Conservation (phyloP, 2,329 filamentous ascomycete genomes). For the Lojkania enalia region DNA sequence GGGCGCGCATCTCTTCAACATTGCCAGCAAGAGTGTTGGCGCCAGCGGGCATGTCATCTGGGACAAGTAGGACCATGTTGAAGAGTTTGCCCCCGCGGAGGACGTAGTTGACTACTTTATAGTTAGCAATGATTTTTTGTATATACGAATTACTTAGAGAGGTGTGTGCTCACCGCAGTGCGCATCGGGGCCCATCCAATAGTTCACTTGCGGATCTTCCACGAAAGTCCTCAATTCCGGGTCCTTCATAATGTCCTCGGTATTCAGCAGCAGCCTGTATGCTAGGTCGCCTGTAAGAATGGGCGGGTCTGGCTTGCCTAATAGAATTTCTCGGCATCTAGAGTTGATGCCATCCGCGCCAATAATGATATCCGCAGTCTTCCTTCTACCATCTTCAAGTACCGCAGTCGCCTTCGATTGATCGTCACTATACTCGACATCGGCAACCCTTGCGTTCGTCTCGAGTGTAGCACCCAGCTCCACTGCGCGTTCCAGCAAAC, state of each 20-base stretch:
- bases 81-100: constrained; percentile 53
- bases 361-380: constrained; percentile 51
- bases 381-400: constrained; percentile 43
- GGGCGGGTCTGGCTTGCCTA: constrained; percentile 52
- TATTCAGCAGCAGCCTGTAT: constrained; percentile 54
- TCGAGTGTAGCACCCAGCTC: constrained; percentile 55
- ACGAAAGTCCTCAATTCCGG: constrained; percentile 52
- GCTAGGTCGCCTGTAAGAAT: constrained; percentile 56
- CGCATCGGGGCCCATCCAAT: constrained; percentile 57
- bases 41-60: constrained; percentile 54
- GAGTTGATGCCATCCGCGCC: constrained; percentile 56
- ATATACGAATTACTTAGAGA: too few species aligned
- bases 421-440: constrained; percentile 44
- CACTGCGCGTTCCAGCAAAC: constrained; percentile 51
- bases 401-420: constrained; percentile 47
- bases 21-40: constrained; percentile 53
- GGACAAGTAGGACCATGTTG: constrained; percentile 57
- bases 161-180: constrained; percentile 47
- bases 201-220: constrained; percentile 55
- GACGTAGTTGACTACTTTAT: constrained; percentile 56
- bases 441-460: constrained; percentile 50
- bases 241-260: constrained; percentile 52
- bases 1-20: constrained; percentile 57
- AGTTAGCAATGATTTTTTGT: too few species aligned
- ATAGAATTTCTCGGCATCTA: constrained; percentile 49